A percentile compares a stretch with the other conserved stretches of the same genome.
Conservation (phyloP, 176 grass and related monocot genomes). For the Lolium multiflorum region DNA sequence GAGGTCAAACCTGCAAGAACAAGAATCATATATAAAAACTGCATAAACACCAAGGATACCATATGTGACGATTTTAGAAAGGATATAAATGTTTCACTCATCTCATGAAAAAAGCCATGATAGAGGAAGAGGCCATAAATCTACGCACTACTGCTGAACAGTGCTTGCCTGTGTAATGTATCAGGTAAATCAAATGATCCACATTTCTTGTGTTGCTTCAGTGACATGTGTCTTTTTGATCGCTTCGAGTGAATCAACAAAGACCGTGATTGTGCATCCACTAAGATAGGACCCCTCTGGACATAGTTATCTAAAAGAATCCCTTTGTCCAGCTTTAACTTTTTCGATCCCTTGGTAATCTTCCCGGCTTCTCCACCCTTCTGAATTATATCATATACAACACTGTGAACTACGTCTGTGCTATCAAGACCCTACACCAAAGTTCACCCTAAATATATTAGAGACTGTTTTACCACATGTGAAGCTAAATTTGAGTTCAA, state of each 20-base stretch:
- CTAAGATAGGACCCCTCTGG: conserved; percentile 49
- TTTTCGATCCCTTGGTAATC: conserved; percentile 59
- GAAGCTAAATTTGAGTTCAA: too few relatives aligned
- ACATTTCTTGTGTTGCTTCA: conserved; percentile 71
- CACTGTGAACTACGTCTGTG: conserved; percentile 45
- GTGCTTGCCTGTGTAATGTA: conserved; percentile 56
- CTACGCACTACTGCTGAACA: neutral
- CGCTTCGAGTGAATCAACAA: conserved; percentile 64
- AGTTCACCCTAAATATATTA: neutral
- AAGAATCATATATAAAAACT: conserved; percentile 35
- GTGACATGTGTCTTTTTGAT: conserved; percentile 67
- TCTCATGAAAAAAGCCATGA: conserved; percentile 14
- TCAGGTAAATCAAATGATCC: conserved; percentile 63
- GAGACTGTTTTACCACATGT: neutral
- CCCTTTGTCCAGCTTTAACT: conserved; percentile 61
- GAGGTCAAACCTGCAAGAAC: conserved; percentile 71
- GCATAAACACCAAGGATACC: neutral
- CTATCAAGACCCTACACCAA: conserved; percentile 46
- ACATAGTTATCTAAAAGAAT: conserved; percentile 72
- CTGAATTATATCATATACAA: conserved; percentile 72
- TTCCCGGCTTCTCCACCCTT: conserved; percentile 60
- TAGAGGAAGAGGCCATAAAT: neutral
- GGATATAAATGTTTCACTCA: conserved; percentile 22
- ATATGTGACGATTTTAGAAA: conserved; percentile 11
- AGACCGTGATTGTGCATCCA: conserved; percentile 58